Percentiles rank a stretch among this genome's conserved stretches.
Conservation (phyloP, 176 grass and related monocot genomes). For the Lolium rigidum region DNA sequence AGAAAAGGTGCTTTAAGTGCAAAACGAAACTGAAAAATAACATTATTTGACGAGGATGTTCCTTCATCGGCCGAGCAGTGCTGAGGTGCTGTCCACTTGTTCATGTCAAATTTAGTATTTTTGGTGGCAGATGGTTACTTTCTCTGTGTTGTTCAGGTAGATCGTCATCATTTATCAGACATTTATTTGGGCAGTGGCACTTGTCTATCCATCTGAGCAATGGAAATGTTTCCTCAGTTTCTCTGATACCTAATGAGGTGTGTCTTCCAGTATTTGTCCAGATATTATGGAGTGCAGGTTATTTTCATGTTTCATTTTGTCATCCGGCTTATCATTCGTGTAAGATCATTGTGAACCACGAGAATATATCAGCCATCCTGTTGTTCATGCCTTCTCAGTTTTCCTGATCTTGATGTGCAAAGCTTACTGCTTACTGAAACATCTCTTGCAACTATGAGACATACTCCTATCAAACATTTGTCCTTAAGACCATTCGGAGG, state of each 20-base stretch:
- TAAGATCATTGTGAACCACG: background rate
- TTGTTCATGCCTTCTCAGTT: background rate
- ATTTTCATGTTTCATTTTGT: background rate
- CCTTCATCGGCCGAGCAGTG: background rate
- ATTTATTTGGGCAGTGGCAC: background rate
- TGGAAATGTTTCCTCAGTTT: background rate
- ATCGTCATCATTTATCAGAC: background rate
- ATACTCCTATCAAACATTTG: background rate
- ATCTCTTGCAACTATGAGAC: background rate
- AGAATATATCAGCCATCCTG: background rate
- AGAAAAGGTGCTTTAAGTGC: conserved; percentile 3
- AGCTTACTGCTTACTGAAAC: background rate
- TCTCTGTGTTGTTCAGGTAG: background rate
- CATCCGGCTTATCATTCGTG: background rate
- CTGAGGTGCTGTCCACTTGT: background rate
- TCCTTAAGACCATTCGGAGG: conserved; percentile 5
- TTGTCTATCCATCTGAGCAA: background rate
- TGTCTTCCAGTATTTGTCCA: background rate
- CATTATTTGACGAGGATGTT: conserved; percentile 12
- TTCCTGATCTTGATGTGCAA: conserved; percentile 1
- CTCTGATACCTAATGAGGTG: background rate
- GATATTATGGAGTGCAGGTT: background rate
- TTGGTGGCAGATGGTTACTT: background rate
- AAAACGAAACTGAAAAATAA: background rate
- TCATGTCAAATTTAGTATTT: background rate